Evolutionary conservation across 768 basidiomycete species (phyloP).

Genomic region (Boletus sensibilis): DNA sequence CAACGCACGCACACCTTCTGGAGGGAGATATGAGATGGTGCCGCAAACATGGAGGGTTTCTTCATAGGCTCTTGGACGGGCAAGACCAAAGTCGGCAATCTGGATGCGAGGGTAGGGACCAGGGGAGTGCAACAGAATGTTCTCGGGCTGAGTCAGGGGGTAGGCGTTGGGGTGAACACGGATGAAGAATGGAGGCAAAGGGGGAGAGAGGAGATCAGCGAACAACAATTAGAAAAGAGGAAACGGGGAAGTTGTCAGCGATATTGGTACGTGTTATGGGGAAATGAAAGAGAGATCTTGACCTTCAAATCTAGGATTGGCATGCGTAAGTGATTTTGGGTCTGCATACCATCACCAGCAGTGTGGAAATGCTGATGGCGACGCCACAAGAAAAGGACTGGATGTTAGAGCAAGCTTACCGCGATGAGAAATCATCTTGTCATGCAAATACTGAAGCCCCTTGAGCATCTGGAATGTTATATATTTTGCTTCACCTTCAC

Average conservation of each 20-base stretch:
- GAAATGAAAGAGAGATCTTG: constrained; percentile 3
- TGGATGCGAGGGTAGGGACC: constrained; percentile 83
- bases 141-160: constrained; percentile 60
- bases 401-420: constrained; percentile 42
- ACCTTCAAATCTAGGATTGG: constrained; percentile 62
- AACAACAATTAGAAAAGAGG: background rate
- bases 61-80: constrained; percentile 74
- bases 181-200: background rate
- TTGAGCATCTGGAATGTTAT: constrained; percentile 78
- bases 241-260: background rate
- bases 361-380: background rate
- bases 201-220: background rate
- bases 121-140: constrained; percentile 74
- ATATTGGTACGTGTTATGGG: background rate
- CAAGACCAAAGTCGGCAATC: constrained; percentile 86
- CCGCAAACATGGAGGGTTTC: constrained; percentile 85
- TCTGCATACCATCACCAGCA: background rate
- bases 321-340: background rate
- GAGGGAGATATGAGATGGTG: constrained; percentile 84
- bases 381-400: background rate
- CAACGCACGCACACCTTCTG: constrained; percentile 78
- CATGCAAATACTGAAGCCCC: constrained; percentile 69
- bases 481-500: constrained; percentile 82
- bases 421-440: constrained; percentile 72
- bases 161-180: background rate